phyloP scores from a whole-genome alignment of 148 eudicot genomes.

The Rhododendron vialii region DNA sequence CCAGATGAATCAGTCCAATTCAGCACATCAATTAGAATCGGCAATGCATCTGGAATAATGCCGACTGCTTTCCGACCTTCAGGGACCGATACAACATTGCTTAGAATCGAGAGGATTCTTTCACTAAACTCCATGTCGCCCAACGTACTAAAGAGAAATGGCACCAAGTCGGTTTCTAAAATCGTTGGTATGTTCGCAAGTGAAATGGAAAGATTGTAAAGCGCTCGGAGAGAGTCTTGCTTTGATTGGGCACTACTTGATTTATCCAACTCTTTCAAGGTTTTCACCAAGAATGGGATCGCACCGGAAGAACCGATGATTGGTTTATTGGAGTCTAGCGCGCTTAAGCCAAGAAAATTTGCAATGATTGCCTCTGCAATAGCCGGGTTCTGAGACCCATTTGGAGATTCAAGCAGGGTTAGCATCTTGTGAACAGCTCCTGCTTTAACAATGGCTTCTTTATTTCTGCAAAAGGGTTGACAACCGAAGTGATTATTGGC shows the following conservation, averaged over 20 bases:
- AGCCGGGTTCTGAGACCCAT: constrained; percentile 28
- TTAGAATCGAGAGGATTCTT: constrained; percentile 61
- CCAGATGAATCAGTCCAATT: constrained; percentile 82
- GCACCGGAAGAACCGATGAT: constrained; percentile 87
- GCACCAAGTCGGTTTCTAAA: constrained; percentile 55
- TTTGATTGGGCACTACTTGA: constrained; percentile 47
- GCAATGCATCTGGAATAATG: constrained; percentile 40
- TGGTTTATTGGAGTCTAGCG: constrained; percentile 76
- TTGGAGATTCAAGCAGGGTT: constrained; percentile 48
- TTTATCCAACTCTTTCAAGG: constrained; percentile 33
- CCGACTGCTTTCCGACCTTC: constrained; percentile 69
- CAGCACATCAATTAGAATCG: constrained; percentile 62
- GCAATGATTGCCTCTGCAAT: constrained; percentile 76
- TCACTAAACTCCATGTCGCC: constrained; percentile 82
- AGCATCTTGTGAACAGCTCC: constrained; percentile 95
- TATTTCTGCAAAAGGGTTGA: constrained; percentile 50
- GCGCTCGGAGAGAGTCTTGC: constrained; percentile 73
- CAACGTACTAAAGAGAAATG: constrained; percentile 37
- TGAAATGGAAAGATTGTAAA: constrained; percentile 70
- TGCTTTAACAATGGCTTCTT: constrained; percentile 83
- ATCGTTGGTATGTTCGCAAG: constrained; percentile 48
- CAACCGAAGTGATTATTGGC: neutral
- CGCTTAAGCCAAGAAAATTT: constrained; percentile 85
- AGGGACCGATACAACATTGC: constrained; percentile 52
- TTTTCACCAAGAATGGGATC: constrained; percentile 53